Conservation (phyloP, 129 eudicot species). For the Helichrysum umbraculigerum region DNA sequence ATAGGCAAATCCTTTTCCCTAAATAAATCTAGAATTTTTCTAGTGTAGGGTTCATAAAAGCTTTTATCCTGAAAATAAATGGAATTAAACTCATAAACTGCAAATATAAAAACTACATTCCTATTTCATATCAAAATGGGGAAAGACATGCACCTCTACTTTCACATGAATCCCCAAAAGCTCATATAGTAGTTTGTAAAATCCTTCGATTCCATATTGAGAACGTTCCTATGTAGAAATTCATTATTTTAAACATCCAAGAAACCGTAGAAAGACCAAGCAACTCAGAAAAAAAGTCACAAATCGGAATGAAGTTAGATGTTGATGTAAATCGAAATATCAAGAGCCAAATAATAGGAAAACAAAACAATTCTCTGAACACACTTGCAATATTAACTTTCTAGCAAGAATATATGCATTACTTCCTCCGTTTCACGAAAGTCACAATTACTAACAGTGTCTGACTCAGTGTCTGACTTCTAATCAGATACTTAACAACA, state of each 20-base stretch:
- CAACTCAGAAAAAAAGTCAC: neutral
- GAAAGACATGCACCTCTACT: neutral
- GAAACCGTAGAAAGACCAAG: neutral
- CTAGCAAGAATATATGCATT: neutral
- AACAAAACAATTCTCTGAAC: neutral
- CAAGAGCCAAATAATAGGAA: neutral
- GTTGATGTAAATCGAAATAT: neutral
- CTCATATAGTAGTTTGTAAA: neutral
- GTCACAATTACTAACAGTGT: neutral
- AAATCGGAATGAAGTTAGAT: neutral
- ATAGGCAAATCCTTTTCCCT: neutral
- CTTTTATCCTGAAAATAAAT: constrained; percentile 5
- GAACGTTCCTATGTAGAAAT: too few relatives aligned
- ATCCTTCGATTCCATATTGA: neutral
- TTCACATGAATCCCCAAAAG: neutral
- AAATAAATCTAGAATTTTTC: neutral
- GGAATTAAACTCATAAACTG: neutral
- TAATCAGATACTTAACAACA: neutral
- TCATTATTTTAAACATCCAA: neutral
- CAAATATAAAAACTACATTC: neutral
- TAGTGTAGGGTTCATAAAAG: neutral
- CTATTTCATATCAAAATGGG: neutral
- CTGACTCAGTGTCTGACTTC: neutral
- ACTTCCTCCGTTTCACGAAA: neutral
- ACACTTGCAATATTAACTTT: neutral